Conservation (phyloP, 192 early-diverging fungal species). For the Phlyctochytrium planicorne region DNA sequence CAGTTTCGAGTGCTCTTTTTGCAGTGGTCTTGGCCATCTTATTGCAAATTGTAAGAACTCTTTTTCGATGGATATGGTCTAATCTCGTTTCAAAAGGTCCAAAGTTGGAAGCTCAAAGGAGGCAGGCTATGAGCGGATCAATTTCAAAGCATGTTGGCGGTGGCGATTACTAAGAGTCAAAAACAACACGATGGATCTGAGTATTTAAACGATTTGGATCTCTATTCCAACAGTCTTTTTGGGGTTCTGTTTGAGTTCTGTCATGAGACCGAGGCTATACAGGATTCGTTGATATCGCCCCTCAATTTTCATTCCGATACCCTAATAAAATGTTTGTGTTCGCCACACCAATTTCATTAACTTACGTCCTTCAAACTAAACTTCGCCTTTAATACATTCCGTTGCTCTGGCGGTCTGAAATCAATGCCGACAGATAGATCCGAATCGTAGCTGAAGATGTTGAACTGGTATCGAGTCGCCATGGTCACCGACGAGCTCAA, state of each 20-base stretch:
- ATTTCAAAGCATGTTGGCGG: constrained; percentile 21
- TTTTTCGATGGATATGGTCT: constrained; percentile 86
- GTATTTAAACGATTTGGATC: neutral
- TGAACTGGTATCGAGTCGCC: constrained; percentile 86
- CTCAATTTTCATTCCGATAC: neutral
- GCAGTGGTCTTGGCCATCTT: constrained; percentile 93
- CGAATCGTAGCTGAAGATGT: constrained; percentile 86
- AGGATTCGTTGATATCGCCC: neutral
- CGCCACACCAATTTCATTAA: neutral
- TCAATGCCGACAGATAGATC: constrained; percentile 88
- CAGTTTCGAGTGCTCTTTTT: constrained; percentile 77
- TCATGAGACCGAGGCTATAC: neutral
- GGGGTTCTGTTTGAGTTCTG: neutral
- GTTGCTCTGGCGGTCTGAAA: constrained; percentile 59
- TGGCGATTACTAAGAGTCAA: constrained; percentile 11
- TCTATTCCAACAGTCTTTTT: neutral
- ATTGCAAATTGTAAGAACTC: constrained; percentile 81
- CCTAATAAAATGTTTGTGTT: neutral
- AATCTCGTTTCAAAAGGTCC: constrained; percentile 82
- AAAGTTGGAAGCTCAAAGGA: constrained; percentile 53
- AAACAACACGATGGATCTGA: neutral
- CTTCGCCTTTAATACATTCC: constrained; percentile 51
- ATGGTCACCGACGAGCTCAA: constrained; percentile 67
- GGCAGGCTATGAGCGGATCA: constrained; percentile 66
- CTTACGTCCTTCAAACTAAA: neutral